Evolutionary conservation across 75 land plant species (phyloP).

Genomic region (Gnetum montanum): DNA sequence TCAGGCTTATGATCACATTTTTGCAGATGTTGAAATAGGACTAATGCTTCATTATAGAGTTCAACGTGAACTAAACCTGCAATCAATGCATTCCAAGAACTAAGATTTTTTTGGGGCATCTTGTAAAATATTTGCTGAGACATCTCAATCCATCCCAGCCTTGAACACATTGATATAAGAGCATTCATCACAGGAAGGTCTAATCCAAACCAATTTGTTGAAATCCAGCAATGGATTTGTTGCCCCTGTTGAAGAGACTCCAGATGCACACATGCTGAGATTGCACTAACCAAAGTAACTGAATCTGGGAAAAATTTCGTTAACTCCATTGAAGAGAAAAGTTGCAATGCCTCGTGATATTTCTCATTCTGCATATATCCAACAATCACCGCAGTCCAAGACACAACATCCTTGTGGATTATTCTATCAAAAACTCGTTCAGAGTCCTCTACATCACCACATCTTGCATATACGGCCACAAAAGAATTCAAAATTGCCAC

Average conservation of each 20-base stretch:
- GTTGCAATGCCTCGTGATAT: constrained; percentile 4
- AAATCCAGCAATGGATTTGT: constrained; percentile 9
- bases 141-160: constrained; percentile 8
- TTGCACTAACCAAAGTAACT: constrained; percentile 12
- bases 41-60: constrained; percentile 11
- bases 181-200: constrained; percentile 8
- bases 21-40: constrained; percentile 13
- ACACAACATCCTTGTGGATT: constrained; percentile 29
- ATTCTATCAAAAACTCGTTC: constrained; percentile 22
- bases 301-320: constrained; percentile 11
- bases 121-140: constrained; percentile 19
- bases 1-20: constrained; percentile 8
- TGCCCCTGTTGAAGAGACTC: constrained; percentile 8
- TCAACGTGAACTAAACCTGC: constrained; percentile 19
- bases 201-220: constrained; percentile 2
- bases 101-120: constrained; percentile 7
- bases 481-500: no score
- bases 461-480: constrained; percentile 39
- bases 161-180: constrained; percentile 23
- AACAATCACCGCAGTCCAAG: constrained; percentile 62
- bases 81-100: constrained; percentile 28
- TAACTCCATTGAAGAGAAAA: constrained; percentile 13
- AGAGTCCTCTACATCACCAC: constrained; percentile 43
- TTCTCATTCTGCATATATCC: constrained; percentile 39
- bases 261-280: constrained; percentile 11